Evolutionary conservation across 768 basidiomycete genomes (phyloP), one percentile per base, ranked within the genome.

Genomic region (Mycena pura): DNA sequence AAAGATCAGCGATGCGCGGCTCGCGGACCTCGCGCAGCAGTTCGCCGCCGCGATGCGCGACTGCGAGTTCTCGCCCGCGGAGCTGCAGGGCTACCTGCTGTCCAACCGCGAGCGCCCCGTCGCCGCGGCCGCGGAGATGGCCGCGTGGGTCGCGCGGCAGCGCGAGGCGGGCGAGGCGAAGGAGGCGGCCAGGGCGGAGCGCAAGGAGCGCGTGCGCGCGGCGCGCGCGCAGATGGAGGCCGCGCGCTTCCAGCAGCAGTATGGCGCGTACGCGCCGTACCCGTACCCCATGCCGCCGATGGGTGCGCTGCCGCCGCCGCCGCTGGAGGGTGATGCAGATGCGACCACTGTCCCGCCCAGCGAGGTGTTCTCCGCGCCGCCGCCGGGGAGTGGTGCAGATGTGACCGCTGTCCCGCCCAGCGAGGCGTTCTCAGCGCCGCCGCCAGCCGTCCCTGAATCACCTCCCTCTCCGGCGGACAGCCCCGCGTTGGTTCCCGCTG

Each of bases 51-150:
- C 63, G 2, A 70, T 88, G 19, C 86, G 86, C 0, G 73, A 78
- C 17, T 66, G 80, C 55, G 78, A 80, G 57, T 85, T 86, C 67
- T 84, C 84, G 24, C 82, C 84, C 2, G 86, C 88, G 0, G 84
- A 87, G 56, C 75, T 90, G 2, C 87, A 88, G 65, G 86, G 85
- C 1, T 88, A 81, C 70, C 74, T 88, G 13, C 74, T 90, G 10
- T 77, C 75, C 53, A 82, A 83, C 63, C 76, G 74, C 55, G 68
- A 78, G 40, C 78, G 81, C 0, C 68, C 68, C 53, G 62, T 72
- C 6, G 82, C 81, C 0, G 78, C 73, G 2, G 62, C 60, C 71
- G 67, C 21, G 62, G 74, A 22, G 63, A 65, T 27, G 73, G 64
- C 21, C 84, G 86, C 82, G 76, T 85, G 10, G 72, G 74, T 38